Evolutionary conservation across 768 basidiomycete species (phyloP).

Genomic region (Rossbeevera mucosa): DNA sequence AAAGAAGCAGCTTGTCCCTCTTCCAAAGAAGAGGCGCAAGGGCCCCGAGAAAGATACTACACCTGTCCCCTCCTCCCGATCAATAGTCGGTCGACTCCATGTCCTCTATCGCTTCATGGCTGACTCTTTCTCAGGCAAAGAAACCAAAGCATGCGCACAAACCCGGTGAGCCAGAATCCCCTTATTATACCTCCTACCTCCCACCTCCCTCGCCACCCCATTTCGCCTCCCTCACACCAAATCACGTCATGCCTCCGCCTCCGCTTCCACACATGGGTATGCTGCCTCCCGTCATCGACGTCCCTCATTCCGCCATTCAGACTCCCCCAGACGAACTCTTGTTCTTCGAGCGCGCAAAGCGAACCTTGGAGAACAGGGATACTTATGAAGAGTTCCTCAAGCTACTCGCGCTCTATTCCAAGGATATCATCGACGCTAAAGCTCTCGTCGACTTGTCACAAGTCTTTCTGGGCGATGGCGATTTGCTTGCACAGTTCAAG

Average conservation of each 20-base stretch:
- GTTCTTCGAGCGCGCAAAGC: slow-evolving; percentile 94
- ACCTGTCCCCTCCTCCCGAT: slow-evolving; percentile 50
- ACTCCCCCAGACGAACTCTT: slow-evolving; percentile 68
- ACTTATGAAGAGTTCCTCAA: slow-evolving; percentile 94
- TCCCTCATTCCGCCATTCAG: slow-evolving; percentile 31
- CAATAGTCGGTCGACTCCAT: slow-evolving; percentile 46
- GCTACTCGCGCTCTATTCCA: slow-evolving; percentile 83
- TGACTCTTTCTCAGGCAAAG: slow-evolving; percentile 43
- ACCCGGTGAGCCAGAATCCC: slow-evolving; percentile 52
- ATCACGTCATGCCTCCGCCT: slow-evolving; percentile 29
- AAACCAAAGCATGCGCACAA: slow-evolving; percentile 61
- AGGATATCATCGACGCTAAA: slow-evolving; percentile 84
- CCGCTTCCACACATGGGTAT: slow-evolving; percentile 26
- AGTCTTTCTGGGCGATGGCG: slow-evolving; percentile 76
- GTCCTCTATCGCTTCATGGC: not conserved
- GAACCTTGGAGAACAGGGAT: slow-evolving; percentile 66
- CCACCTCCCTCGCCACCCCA: slow-evolving; percentile 40
- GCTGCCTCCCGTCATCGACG: slow-evolving; percentile 20
- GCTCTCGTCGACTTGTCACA: slow-evolving; percentile 78
- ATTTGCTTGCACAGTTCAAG: slow-evolving; percentile 80
- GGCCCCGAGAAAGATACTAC: slow-evolving; percentile 64
- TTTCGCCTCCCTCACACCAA: slow-evolving; percentile 14
- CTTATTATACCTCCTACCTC: slow-evolving; percentile 39
- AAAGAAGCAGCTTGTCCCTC: slow-evolving; percentile 40
- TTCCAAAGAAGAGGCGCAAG: slow-evolving; percentile 58